phyloP scores from a whole-genome alignment of 257 asterid genomes.

The Buddleja alternifolia region DNA sequence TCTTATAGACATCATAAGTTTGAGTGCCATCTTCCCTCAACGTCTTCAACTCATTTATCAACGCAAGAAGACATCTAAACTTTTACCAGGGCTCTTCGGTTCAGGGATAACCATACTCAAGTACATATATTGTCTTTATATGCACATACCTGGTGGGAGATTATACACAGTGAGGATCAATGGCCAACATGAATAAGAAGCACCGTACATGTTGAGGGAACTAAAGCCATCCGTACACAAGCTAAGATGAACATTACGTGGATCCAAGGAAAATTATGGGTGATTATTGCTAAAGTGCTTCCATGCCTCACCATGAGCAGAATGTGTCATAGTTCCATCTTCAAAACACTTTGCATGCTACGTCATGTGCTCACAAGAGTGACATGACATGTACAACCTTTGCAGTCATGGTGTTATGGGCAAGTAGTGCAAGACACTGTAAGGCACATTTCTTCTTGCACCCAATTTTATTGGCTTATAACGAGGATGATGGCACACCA shows the following conservation, averaged over 20 bases:
- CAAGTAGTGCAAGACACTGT: neutral
- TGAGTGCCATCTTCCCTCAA: neutral
- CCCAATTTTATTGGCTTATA: neutral
- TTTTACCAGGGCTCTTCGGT: no score
- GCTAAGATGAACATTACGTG: no score
- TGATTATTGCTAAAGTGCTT: no score
- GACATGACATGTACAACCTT: neutral
- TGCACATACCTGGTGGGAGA: no score
- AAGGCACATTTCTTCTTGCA: neutral
- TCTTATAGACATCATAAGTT: neutral
- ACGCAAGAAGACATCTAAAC: no score
- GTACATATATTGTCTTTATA: no score
- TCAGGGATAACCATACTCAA: no score
- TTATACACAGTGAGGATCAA: no score
- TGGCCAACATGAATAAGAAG: neutral
- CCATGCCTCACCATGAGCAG: no score
- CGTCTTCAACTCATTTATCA: neutral
- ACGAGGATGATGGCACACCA: neutral
- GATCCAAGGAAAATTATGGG: no score
- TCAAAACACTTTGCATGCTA: no score
- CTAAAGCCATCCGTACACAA: conserved; percentile 20
- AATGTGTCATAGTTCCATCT: no score
- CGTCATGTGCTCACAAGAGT: neutral
- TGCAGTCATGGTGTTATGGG: conserved; percentile 3
- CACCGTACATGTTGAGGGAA: neutral